Conservation (phyloP, 371 early-diverging fungal species). For the Apophysomyces ossiformis region DNA sequence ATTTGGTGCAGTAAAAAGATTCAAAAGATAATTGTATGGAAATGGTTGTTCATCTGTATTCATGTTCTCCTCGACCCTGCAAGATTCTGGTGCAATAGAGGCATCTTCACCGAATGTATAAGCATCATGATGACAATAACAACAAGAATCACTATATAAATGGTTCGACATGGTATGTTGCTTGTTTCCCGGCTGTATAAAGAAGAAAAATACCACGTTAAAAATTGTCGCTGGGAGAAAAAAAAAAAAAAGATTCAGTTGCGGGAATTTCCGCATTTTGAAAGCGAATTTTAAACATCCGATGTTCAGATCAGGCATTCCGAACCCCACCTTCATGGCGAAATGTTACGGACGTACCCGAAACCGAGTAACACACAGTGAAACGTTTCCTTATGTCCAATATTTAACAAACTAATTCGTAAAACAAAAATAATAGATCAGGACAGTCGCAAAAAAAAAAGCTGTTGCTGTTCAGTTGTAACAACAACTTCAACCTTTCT, state of each 20-base stretch:
- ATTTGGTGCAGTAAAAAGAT: slow-evolving; percentile 27
- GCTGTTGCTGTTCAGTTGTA: too few species aligned
- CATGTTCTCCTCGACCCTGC: not conserved
- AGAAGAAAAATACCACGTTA: too few species aligned
- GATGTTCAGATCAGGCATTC: too few species aligned
- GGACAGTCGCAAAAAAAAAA: too few species aligned
- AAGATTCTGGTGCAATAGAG: not conserved
- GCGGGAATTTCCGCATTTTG: slow-evolving; percentile 1
- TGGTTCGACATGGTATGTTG: not conserved
- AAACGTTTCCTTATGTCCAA: too few species aligned
- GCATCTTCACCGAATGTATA: slow-evolving; percentile 8
- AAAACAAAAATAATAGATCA: too few species aligned
- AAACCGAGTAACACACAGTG: too few species aligned
- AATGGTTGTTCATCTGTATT: slow-evolving; percentile 18
- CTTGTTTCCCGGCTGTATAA: not conserved
- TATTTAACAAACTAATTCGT: too few species aligned
- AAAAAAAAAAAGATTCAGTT: not conserved
- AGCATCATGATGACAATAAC: slow-evolving; percentile 5
- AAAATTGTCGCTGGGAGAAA: not conserved
- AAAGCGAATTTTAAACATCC: too few species aligned
- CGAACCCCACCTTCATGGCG: too few species aligned
- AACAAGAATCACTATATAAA: not conserved
- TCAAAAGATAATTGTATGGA: slow-evolving; percentile 29
- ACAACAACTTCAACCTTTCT: too few species aligned
- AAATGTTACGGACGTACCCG: too few species aligned